phyloP scores from a whole-genome alignment of 345 rosid species.

The Gossypium turneri region DNA sequence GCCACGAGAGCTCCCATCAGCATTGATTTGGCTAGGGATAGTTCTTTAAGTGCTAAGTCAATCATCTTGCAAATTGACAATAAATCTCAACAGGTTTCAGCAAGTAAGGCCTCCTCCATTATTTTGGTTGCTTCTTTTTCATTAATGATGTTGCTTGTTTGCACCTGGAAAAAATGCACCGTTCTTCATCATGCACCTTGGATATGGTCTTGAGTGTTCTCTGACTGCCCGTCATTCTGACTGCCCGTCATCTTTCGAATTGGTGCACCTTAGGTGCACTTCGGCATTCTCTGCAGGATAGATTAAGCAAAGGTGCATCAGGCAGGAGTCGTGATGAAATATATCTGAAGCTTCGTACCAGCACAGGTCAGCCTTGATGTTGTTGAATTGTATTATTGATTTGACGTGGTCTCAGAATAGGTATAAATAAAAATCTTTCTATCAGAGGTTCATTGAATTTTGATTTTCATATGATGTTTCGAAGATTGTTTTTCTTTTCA shows the following conservation, averaged over 20 bases:
- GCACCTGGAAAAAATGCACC: background rate
- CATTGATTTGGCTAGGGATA: conserved; percentile 64
- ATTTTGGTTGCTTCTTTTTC: background rate
- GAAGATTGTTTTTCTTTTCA: background rate
- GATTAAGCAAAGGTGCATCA: conserved; percentile 83
- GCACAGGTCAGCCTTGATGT: conserved; percentile 52
- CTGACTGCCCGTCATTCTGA: conserved; percentile 27
- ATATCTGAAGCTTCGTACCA: conserved; percentile 76
- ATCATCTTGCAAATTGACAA: conserved; percentile 79
- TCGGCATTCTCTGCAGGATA: conserved; percentile 83
- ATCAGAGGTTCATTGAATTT: background rate
- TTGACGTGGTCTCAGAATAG: background rate
- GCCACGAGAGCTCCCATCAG: conserved; percentile 95
- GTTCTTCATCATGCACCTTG: background rate
- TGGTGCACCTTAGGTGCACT: conserved; percentile 59
- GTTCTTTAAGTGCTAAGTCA: conserved; percentile 70
- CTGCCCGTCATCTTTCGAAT: conserved; percentile 23
- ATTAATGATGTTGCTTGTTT: conserved; percentile 5
- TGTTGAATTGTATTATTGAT: background rate
- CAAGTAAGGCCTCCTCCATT: conserved; percentile 53
- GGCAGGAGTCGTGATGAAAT: conserved; percentile 92
- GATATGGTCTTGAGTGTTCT: conserved; percentile 16
- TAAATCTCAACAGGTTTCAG: conserved; percentile 90
- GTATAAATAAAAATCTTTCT: background rate
- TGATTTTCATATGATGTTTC: background rate